Evolutionary conservation across 2,329 filamentous ascomycete species (phyloP), one percentile per base, ranked within the genome.

Genomic region (Nigrospora oryzae): DNA sequence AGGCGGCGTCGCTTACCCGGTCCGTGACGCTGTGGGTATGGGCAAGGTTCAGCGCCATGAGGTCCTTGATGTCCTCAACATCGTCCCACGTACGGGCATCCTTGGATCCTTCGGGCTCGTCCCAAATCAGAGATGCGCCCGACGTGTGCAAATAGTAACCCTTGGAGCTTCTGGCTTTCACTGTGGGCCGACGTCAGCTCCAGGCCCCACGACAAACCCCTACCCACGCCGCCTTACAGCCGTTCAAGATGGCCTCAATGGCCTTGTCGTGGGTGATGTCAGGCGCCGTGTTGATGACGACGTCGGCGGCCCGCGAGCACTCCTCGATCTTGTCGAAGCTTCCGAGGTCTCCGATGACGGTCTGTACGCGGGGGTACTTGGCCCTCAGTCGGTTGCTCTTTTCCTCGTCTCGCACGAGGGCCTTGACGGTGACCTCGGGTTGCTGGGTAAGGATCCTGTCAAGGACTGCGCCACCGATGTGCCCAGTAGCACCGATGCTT

Each of bases 401-500:
- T 13, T 46, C 41, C 19, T 47, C 35, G 35, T 37, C 35, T 3
- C 51, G 45, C 19, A 47, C 50, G 14, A 53, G 33, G 12, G 45
- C 48, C 32, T 45, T 48, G 15, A 53, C 34, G n/a, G 37, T 34
- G 6, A 47, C 38, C n/a, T 50, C 43, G 7, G 47, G 36, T 14
- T 48, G 35, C 32, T 47, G 41, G 35, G 45, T 33, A 13, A 47
- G 35, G 15, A 52, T 34, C 36, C 45, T 46, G 35, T 53, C 46
- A 15, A 53, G 46, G 11, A 53, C 40, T 3, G 48, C 48, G 38
- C 51, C 51, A 13, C 51, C 51, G 11, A 53, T 42, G 40, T 53
- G 51, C 40, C 51, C 51, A 12, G 48, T 53, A 13, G 28, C 47
- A 37, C 47, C 47, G 14, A 64, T 34, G 14, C 47, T 49, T 28